Base-by-base conservation (phyloP, 2,329 filamentous ascomycete genomes). In the Pyricularia sp. region DNA sequence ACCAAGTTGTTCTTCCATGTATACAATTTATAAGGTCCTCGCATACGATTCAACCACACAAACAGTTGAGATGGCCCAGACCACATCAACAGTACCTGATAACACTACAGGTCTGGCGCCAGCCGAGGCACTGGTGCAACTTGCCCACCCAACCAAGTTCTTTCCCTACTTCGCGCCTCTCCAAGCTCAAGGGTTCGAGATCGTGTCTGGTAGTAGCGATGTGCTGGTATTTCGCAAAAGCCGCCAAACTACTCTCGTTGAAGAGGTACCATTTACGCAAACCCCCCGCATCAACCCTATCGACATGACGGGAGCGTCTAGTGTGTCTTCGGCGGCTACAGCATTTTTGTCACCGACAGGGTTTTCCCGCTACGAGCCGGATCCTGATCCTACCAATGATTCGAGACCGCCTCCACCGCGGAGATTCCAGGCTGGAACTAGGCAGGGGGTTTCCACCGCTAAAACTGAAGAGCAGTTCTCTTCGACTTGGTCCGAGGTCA, bases 161-260 rank as follows among this genome's bases (percentile, higher is more conserved):
- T 82, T 91, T 14, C 83, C 88, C 4, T 83, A 91, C 72, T 88
- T 92, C 69, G 79, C 81, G 3, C 77, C 82, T 0, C 81, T 91
- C 1, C 83, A 88, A 70, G 79, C 81, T 0, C 81, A 89, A 69
- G 90, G 89, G 0, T 92, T 88, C 71, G 88, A 91, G 72, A 87
- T 91, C 58, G 83, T 89, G 1, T 87, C 88, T 2, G 89, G 88
- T 1, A 82, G 82, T 65, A 84, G 84, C 6, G 84, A 92, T 71
- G 81, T 91, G 4, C 81, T 92, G 30, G 83, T 92, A 4, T 90
- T 92, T 74, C 87, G 87, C 71, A 89, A 90, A 76, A 82, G 86
- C 23, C n/a, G 50, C 28, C 28, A 33, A 12, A 10, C 28, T 14
- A 20, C 66, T 4, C 4, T 30, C n/a, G 26, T 28, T 23, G 42